These are phyloP conservation scores for Camellia granthamiana DNA, from an alignment of 148 eudicot species.

Conservation along the genomic window DNA sequence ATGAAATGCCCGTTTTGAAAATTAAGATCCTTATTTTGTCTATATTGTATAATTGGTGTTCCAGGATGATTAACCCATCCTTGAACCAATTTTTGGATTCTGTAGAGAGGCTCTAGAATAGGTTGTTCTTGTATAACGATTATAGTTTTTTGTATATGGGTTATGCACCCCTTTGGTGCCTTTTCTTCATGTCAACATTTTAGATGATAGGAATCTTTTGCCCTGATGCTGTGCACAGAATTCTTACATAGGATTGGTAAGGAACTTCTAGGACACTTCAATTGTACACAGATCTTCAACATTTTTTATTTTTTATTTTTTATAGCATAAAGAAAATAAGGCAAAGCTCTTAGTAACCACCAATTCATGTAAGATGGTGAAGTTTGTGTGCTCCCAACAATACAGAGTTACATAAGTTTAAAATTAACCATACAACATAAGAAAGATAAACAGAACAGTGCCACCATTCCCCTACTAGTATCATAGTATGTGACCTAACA, in stretches of 20 bases:
- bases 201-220: not conserved
- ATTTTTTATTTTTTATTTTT: not conserved
- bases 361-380: not conserved
- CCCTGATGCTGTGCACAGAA: not conserved
- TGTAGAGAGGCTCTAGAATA: no score
- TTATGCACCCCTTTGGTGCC: no score
- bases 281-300: not conserved
- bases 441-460: no score
- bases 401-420: no score
- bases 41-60: no score
- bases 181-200: not conserved
- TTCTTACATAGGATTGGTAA: not conserved
- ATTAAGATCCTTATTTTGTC: no score
- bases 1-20: no score
- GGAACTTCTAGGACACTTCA: not conserved
- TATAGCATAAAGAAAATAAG: not conserved
- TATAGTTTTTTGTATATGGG: no score
- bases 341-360: not conserved
- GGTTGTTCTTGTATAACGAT: no score
- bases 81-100: no score
- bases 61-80: no score
- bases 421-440: no score
- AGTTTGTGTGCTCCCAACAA: not conserved
- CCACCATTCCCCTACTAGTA: not conserved
- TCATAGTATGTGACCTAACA: not conserved